phyloP scores from a whole-genome alignment of 2,329 filamentous ascomycete genomes.

The Chaetomium olivaceum region DNA sequence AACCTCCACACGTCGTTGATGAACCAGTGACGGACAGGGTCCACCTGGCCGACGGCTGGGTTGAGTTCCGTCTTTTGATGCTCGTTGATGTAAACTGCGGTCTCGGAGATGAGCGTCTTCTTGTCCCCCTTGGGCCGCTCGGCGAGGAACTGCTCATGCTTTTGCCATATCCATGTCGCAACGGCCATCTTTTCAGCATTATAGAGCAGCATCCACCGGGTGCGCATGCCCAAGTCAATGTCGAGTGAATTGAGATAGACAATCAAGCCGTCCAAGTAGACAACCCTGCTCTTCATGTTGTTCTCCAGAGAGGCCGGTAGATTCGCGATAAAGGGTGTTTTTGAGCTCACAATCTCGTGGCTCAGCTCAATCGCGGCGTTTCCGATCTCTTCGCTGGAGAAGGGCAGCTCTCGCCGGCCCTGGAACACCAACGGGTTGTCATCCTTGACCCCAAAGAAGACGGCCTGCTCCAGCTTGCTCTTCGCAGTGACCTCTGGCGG shows the following conservation, averaged over 20 bases:
- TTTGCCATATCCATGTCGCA: slow-evolving; percentile 75
- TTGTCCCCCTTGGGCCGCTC: slow-evolving; percentile 61
- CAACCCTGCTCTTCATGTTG: slow-evolving; percentile 72
- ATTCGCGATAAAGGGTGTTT: slow-evolving; percentile 70
- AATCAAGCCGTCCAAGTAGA: slow-evolving; percentile 74
- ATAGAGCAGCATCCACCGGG: slow-evolving; percentile 80
- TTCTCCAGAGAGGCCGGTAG: slow-evolving; percentile 76
- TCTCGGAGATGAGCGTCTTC: slow-evolving; percentile 70
- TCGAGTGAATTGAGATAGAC: slow-evolving; percentile 67
- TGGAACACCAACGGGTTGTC: slow-evolving; percentile 88
- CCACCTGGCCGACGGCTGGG: slow-evolving; percentile 67
- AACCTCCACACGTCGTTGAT: slow-evolving; percentile 71
- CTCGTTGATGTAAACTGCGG: slow-evolving; percentile 75
- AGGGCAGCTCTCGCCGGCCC: slow-evolving; percentile 64
- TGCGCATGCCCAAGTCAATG: slow-evolving; percentile 63
- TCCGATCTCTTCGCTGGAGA: slow-evolving; percentile 69
- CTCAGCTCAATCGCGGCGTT: slow-evolving; percentile 77
- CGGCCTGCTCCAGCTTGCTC: slow-evolving; percentile 88
- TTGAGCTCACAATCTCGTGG: slow-evolving; percentile 76
- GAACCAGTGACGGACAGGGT: slow-evolving; percentile 84
- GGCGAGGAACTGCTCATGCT: slow-evolving; percentile 69
- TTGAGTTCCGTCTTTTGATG: slow-evolving; percentile 71
- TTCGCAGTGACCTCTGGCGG: slow-evolving; percentile 73
- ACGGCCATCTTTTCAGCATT: slow-evolving; percentile 89
- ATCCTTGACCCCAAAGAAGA: slow-evolving; percentile 82